Evolutionary conservation across 73 alveolate genomes (phyloP), one percentile per base, ranked within the genome.

Genomic region (Blepharisma stoltei): DNA sequence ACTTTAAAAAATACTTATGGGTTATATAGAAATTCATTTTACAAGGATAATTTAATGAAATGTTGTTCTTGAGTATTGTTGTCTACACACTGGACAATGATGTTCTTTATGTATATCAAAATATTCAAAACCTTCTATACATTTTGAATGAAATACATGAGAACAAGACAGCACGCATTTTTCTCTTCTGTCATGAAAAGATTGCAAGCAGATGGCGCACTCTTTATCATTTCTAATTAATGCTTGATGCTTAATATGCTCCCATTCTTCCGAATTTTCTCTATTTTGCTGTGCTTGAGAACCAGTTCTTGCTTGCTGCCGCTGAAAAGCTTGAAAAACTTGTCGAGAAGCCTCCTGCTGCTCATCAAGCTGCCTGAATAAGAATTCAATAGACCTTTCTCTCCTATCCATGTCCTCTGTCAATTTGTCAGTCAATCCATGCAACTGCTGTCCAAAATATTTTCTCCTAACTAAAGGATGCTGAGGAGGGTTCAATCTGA

Each of bases 41-140:
- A 32, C 41, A 32, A 32, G 0, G 3, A 32, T 32, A 32, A 32
- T 1, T 32, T 32, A 32, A 32, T 0, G 41, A 32, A 32, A 32
- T 32, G 3, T 32, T 32, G 41, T 50, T 68, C 60, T 78, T 48
- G 23, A 14, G 54, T 81, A 81, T 11, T 25, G 25, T 14, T n/a
- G 25, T 77, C 89, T 81, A 44, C 87, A 81, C 2, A 54, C 66
- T 6, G 86, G 89, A 43, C 89, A 81, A 54, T 21, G 20, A 14
- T 53, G 70, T n/a, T 44, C n/a, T 14, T 27, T n/a, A 0, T 45
- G 6, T 8, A 78, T 78, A 6, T 27, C 53, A 47, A 53, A 81
- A 67, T 79, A 76, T 43, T 81, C 89, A 47, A 78, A 78, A n/a
- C 67, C 45, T 46, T 78, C 55, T 21, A 81, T 25, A 49, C 86